Conservation (phyloP, 495 filamentous ascomycete genomes). For the Ramalina intermedia region DNA sequence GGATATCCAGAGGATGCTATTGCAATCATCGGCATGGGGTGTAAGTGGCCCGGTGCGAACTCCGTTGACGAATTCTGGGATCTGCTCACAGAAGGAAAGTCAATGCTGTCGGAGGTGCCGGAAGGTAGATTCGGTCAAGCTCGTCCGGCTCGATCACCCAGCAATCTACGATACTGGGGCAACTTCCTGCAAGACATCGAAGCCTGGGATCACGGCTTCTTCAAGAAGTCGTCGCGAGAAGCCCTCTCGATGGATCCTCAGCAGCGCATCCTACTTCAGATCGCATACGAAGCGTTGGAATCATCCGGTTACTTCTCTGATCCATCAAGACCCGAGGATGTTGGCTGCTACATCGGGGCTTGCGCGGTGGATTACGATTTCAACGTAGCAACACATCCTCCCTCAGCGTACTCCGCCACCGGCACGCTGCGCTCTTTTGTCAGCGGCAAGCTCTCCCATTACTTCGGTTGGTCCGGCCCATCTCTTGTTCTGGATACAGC, state of each 20-base stretch:
- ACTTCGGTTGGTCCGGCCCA: constrained; percentile 24
- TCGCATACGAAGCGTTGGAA: constrained; percentile 36
- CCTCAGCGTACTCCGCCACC: constrained; percentile 20
- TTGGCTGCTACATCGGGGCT: constrained; percentile 13
- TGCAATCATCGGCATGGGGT: constrained; percentile 24
- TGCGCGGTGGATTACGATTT: constrained; percentile 19
- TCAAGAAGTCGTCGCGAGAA: constrained; percentile 30
- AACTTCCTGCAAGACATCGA: constrained; percentile 32
- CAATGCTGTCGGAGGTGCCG: constrained; percentile 10
- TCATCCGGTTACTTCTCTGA: constrained; percentile 4
- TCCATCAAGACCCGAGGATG: constrained; percentile 1
- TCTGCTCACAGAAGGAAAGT: constrained; percentile 15
- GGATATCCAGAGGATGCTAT: constrained; percentile 15
- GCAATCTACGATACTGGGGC: constrained; percentile 16
- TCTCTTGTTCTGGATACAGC: constrained; percentile 21
- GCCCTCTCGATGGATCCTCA: constrained; percentile 21
- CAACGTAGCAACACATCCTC: constrained; percentile 16
- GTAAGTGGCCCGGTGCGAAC: constrained; percentile 15
- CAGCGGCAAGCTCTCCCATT: constrained; percentile 17
- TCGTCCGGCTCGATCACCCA: constrained; percentile 9
- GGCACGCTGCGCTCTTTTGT: constrained; percentile 18
- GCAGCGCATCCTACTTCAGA: constrained; percentile 28
- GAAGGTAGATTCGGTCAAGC: constrained; percentile 12
- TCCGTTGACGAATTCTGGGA: constrained; percentile 20
- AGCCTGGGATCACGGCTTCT: constrained; percentile 39